These are phyloP conservation scores for Linnemannia elongata DNA, from an alignment of 192 early-diverging fungal genomes.

Conservation along the genomic window DNA sequence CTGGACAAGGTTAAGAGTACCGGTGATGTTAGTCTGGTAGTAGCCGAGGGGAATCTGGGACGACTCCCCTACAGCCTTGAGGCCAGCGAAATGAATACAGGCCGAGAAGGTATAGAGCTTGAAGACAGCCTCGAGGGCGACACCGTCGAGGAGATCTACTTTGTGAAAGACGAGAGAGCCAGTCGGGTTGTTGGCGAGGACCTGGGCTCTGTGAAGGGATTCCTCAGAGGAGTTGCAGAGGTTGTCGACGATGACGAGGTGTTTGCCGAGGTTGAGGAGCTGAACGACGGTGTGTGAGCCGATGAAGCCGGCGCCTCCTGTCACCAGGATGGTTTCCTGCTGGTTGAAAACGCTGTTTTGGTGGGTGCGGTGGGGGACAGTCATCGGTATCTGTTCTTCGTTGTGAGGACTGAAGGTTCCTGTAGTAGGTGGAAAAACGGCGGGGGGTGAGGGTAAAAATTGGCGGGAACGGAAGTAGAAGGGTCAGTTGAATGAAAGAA, in stretches of 20 bases:
- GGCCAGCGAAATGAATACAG: constrained; percentile 87
- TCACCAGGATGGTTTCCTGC: constrained; percentile 62
- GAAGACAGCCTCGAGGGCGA: constrained; percentile 55
- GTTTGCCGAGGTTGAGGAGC: constrained; percentile 73
- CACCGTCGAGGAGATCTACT: constrained; percentile 58
- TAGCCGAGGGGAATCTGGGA: constrained; percentile 83
- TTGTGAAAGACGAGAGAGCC: constrained; percentile 57
- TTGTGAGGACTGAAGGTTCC: background rate
- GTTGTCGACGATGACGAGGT: constrained; percentile 91
- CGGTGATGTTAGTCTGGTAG: constrained; percentile 94
- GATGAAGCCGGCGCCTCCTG: constrained; percentile 88
- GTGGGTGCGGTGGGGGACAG: constrained; percentile 13
- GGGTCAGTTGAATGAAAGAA: background rate
- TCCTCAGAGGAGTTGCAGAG: constrained; percentile 75
- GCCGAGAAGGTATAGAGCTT: constrained; percentile 52
- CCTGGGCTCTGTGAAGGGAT: constrained; percentile 43
- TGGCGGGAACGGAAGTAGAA: background rate
- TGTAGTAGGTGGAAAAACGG: background rate
- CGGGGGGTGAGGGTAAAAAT: background rate
- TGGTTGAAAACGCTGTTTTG: background rate
- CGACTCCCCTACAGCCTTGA: constrained; percentile 88
- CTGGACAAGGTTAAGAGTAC: constrained; percentile 86
- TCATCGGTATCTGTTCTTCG: constrained; percentile 11
- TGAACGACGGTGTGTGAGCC: constrained; percentile 91
- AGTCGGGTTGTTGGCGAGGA: constrained; percentile 43